Conservation (phyloP, 192 early-diverging fungal genomes). For the Mortierella antarctica region DNA sequence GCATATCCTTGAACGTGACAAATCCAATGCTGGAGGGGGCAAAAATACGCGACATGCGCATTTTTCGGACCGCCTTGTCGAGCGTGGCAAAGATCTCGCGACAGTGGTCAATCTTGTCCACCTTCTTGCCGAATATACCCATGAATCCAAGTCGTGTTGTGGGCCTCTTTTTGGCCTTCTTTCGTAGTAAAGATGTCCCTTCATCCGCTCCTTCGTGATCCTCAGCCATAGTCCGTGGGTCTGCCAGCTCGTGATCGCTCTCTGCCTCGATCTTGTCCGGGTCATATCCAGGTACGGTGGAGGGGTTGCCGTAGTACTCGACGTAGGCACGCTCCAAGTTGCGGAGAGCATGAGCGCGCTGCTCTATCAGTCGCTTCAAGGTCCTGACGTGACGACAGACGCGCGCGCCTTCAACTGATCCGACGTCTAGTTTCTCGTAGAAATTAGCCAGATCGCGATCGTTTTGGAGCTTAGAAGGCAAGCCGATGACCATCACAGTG, state of each 20-base stretch:
- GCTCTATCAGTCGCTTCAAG: slow-evolving; percentile 65
- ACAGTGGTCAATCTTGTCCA: slow-evolving; percentile 76
- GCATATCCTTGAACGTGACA: slow-evolving; percentile 82
- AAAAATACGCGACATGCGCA: slow-evolving; percentile 54
- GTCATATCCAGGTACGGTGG: slow-evolving; percentile 69
- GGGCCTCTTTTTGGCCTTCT: slow-evolving; percentile 38
- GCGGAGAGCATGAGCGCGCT: slow-evolving; percentile 64
- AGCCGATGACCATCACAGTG: slow-evolving; percentile 75
- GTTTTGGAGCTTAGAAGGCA: slow-evolving; percentile 69
- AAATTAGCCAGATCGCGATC: slow-evolving; percentile 70
- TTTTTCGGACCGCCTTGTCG: slow-evolving; percentile 65
- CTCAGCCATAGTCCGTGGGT: background rate
- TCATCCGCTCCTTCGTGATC: slow-evolving; percentile 2
- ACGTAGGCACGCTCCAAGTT: slow-evolving; percentile 67
- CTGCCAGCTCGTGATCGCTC: background rate
- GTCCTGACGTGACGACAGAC: slow-evolving; percentile 67
- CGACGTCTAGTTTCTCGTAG: slow-evolving; percentile 69
- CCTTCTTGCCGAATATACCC: slow-evolving; percentile 64
- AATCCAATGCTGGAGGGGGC: slow-evolving; percentile 72
- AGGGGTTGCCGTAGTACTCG: slow-evolving; percentile 77
- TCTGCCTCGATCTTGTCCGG: slow-evolving; percentile 56
- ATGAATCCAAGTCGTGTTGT: slow-evolving; percentile 56
- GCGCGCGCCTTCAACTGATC: slow-evolving; percentile 72
- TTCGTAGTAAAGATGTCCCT: slow-evolving; percentile 2
- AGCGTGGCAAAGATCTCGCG: slow-evolving; percentile 62